Base-by-base conservation (phyloP, 495 filamentous ascomycete genomes). In the Achaetomiella virescens region DNA sequence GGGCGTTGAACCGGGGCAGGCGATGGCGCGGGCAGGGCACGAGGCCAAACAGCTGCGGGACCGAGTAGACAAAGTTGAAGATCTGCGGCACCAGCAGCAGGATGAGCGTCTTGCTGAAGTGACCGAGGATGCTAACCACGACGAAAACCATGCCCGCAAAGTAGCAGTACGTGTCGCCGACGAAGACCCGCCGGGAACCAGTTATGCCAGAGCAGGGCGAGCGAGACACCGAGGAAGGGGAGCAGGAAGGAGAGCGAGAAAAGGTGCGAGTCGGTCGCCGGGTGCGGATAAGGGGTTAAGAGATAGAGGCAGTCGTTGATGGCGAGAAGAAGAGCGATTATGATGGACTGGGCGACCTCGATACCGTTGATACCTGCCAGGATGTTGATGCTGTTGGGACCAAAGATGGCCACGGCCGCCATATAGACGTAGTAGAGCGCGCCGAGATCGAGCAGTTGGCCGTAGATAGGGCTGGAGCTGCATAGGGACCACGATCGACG, bases 91-190 rank as follows among this genome's bases (percentile, higher is more conserved):
- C 79, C 60, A 99, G 86, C 1, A 97, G 76, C 48, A 97, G 78
- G 36, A 96, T 80, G 40, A 99, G 76, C 18, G 93, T 99, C 75
- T 99, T 99, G 76, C 87, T 91, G 71, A 99, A 99, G 72, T 99
- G 93, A 1, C 93, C 93, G 21, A 96, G 76, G 55, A 99, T 96
- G 45, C 89, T 90, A 56, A 97, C 93, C 51, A 97, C 91, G 17
- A 91, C 95, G 64, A 99, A 97, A 11, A 96, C 89, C 91, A 97
- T 99, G 54, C 93, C 93, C 0, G 93, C 92, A 63, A 99, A 95
- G 70, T 99, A 99, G 78, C 93, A 99, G 75, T 97, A 99, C 17
- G 93, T 99, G 66, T 99, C 93, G 22, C 93, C 93, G 1, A 96
- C 92, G 64, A 99, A 99, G 1, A 96, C 95, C 52, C 83, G 92